Evolutionary conservation across 257 asterid species (phyloP).

Genomic region (Nicotiana tabacum): DNA sequence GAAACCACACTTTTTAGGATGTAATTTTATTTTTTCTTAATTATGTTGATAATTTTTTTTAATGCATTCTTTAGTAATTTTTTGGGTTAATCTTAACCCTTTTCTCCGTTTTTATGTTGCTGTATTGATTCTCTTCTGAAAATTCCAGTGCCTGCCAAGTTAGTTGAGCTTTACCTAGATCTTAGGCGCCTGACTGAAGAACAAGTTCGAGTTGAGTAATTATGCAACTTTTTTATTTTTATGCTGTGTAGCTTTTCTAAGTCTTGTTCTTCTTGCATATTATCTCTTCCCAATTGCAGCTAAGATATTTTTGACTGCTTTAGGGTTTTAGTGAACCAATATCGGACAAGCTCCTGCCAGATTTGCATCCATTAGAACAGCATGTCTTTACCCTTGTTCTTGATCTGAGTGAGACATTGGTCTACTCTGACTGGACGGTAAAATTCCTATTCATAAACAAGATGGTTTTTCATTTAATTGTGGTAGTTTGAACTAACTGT

Average conservation of each 20-base stretch:
- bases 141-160: slow-evolving; percentile 67
- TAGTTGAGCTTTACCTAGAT: slow-evolving; percentile 65
- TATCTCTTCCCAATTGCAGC: neutral
- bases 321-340: slow-evolving; percentile 87
- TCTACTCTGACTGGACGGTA: slow-evolving; percentile 90
- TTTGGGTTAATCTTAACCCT: neutral
- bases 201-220: slow-evolving; percentile 63
- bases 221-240: slow-evolving; percentile 12
- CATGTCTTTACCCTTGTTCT: slow-evolving; percentile 85
- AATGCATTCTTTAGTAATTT: neutral
- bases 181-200: slow-evolving; percentile 71
- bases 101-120: neutral
- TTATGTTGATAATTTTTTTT: neutral
- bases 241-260: neutral
- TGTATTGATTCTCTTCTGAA: slow-evolving; percentile 12
- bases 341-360: slow-evolving; percentile 90
- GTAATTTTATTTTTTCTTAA: neutral
- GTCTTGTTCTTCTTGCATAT: neutral
- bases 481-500: neutral
- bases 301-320: neutral
- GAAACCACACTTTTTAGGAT: neutral
- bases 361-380: slow-evolving; percentile 75
- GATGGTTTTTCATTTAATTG: neutral
- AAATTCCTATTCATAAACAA: neutral
- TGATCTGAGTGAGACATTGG: slow-evolving; percentile 79